Percentiles rank a stretch among this genome's conserved stretches.
Evolutionary conservation across 1,284 basidiomycete genomes (phyloP).

Genomic region (Bjerkandera adusta): DNA sequence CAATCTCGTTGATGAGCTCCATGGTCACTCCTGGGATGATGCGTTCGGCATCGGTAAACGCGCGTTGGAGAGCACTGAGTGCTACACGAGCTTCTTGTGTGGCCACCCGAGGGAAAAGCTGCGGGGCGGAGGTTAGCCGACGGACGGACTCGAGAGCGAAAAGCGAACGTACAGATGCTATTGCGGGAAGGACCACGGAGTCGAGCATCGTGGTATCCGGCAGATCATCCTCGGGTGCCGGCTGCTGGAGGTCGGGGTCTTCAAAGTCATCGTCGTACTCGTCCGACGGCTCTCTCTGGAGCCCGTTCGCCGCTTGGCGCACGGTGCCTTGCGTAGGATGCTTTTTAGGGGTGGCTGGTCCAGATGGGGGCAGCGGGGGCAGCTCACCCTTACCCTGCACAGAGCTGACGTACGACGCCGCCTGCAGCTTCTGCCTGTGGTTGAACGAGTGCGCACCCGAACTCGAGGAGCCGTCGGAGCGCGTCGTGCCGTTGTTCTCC

Average conservation of each 20-base stretch:
- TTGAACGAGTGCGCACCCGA: constrained; percentile 33
- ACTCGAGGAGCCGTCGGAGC: constrained; percentile 31
- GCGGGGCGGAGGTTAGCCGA: constrained; percentile 12
- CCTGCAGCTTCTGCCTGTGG: constrained; percentile 24
- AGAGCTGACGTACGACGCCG: constrained; percentile 35
- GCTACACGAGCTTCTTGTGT: constrained; percentile 85
- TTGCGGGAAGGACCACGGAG: constrained; percentile 90
- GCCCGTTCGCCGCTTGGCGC: constrained; percentile 39
- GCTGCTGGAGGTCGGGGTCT: constrained; percentile 41
- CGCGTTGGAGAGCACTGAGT: constrained; percentile 80
- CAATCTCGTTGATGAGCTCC: constrained; percentile 83
- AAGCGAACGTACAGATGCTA: constrained; percentile 67
- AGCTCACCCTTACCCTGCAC: constrained; percentile 54
- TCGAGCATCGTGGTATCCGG: constrained; percentile 89
- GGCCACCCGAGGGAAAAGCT: constrained; percentile 88
- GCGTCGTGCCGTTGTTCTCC: constrained; percentile 67
- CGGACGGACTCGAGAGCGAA: constrained; percentile 8
- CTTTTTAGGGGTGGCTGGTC: constrained; percentile 39
- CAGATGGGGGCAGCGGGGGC: constrained; percentile 51
- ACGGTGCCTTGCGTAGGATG: constrained; percentile 66
- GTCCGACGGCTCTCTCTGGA: constrained; percentile 49
- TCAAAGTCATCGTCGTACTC: constrained; percentile 69
- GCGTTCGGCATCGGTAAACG: constrained; percentile 89
- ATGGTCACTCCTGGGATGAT: constrained; percentile 83
- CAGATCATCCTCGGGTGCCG: constrained; percentile 53